phyloP scores from a whole-genome alignment of 176 grass and related monocot genomes.

The Poa pratensis region DNA sequence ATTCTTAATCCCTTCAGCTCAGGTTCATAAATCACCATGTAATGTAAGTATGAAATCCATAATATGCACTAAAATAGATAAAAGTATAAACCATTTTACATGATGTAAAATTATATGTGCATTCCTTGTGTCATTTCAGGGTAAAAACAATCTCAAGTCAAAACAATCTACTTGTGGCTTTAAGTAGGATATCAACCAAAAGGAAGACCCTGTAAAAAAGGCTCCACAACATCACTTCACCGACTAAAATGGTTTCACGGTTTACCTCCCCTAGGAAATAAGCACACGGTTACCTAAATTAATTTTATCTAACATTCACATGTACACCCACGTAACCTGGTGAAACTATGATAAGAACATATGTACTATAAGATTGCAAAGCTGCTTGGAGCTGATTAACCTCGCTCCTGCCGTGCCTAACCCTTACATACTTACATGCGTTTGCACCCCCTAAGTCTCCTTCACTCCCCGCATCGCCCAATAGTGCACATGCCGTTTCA shows the following conservation, averaged over 20 bases:
- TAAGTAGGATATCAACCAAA: conserved; percentile 9
- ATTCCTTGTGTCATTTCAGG: background rate
- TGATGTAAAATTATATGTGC: background rate
- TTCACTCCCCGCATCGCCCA: background rate
- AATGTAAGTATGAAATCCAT: conserved; percentile 18
- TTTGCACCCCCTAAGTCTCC: background rate
- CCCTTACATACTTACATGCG: background rate
- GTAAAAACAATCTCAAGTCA: conserved; percentile 10
- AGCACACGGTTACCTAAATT: background rate
- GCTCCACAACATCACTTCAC: background rate
- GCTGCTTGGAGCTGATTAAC: background rate
- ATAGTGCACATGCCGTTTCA: background rate
- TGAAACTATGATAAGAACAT: background rate
- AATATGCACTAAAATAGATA: conserved; percentile 1
- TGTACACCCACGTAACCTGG: background rate
- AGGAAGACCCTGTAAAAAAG: background rate
- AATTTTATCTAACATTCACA: background rate
- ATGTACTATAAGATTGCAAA: background rate
- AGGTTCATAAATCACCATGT: conserved; percentile 8
- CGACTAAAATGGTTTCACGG: background rate
- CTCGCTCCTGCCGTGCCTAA: background rate
- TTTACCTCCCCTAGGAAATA: conserved; percentile 26
- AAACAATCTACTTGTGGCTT: background rate
- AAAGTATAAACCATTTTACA: conserved; percentile 4
- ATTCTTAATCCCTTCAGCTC: background rate